Conservation (phyloP, 75 land plant genomes). For the Adiantum capillusveneris region DNA sequence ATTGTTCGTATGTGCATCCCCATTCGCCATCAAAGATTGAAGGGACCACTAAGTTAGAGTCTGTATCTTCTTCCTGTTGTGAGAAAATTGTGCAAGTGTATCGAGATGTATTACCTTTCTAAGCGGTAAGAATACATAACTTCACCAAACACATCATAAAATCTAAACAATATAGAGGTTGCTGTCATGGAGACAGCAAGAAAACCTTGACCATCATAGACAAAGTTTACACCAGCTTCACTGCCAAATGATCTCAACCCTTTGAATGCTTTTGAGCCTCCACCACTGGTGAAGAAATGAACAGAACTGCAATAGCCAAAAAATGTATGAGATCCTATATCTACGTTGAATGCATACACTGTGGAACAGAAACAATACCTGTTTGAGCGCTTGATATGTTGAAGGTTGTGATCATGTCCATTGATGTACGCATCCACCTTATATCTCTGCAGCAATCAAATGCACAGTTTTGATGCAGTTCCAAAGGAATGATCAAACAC, state of each 20-base stretch:
- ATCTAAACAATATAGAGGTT: conserved; percentile 14
- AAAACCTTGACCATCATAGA: conserved; percentile 87
- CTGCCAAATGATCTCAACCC: conserved; percentile 27
- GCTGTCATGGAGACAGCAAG: conserved; percentile 48
- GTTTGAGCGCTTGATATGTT: conserved; percentile 56
- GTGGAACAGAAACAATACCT: conserved; percentile 48
- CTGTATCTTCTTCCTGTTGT: too few species aligned
- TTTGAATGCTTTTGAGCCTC: conserved; percentile 87
- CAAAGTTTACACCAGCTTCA: conserved; percentile 45
- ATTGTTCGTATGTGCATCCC: too few species aligned
- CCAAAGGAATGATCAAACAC: conserved; percentile 2
- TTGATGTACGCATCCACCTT: conserved; percentile 79
- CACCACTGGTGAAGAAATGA: conserved; percentile 81
- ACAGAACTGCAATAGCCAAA: conserved; percentile 41
- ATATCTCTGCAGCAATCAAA: conserved; percentile 26
- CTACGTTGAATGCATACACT: too few species aligned
- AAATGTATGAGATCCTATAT: too few species aligned
- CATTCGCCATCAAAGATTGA: too few species aligned
- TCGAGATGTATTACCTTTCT: too few species aligned
- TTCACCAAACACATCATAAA: conserved; percentile 61
- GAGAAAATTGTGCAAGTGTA: too few species aligned
- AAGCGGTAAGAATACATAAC: conserved; percentile 14
- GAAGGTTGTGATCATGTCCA: conserved; percentile 95
- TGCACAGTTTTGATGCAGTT: not conserved
- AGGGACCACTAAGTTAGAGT: too few species aligned